Conservation (phyloP, 352 stramenopile species). For the Thalassiosira mediterranea region DNA sequence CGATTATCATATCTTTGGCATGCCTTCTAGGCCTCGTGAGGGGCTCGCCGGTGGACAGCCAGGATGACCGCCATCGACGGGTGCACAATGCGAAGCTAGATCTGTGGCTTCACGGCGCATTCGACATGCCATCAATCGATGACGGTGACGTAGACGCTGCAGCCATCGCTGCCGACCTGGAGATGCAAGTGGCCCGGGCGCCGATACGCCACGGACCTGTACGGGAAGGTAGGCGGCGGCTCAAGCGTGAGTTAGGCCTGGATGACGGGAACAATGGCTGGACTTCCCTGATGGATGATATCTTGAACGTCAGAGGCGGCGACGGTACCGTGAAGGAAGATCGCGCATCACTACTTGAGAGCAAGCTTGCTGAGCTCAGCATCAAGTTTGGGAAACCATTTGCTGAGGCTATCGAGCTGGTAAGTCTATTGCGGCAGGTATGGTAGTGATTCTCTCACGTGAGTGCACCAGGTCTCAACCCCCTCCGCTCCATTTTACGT, state of each 20-base stretch:
- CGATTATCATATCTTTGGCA: background rate
- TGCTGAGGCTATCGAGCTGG: slow-evolving; percentile 53
- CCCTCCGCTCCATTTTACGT: no score
- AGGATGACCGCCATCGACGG: background rate
- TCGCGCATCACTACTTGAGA: slow-evolving; percentile 26
- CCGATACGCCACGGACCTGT: slow-evolving; percentile 46
- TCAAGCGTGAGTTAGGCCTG: slow-evolving; percentile 21
- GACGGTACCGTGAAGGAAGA: slow-evolving; percentile 21
- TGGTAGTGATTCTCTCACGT: no score
- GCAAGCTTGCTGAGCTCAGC: slow-evolving; percentile 49
- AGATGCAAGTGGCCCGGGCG: slow-evolving; percentile 22
- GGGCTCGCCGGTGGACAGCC: background rate
- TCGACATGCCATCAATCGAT: slow-evolving; percentile 1
- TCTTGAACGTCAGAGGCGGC: slow-evolving; percentile 10
- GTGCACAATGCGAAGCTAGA: slow-evolving; percentile 49
- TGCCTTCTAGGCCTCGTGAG: background rate
- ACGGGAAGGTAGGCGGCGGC: slow-evolving; percentile 22
- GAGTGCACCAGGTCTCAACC: no score
- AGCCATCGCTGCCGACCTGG: slow-evolving; percentile 26
- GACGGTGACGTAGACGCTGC: slow-evolving; percentile 11
- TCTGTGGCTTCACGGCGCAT: slow-evolving; percentile 56
- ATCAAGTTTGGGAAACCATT: slow-evolving; percentile 57
- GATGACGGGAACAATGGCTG: slow-evolving; percentile 14
- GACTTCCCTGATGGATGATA: slow-evolving; percentile 10
- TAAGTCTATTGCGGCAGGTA: no score